Base-by-base conservation (phyloP, 768 basidiomycete genomes). In the Termitomyces eurrhizus region DNA sequence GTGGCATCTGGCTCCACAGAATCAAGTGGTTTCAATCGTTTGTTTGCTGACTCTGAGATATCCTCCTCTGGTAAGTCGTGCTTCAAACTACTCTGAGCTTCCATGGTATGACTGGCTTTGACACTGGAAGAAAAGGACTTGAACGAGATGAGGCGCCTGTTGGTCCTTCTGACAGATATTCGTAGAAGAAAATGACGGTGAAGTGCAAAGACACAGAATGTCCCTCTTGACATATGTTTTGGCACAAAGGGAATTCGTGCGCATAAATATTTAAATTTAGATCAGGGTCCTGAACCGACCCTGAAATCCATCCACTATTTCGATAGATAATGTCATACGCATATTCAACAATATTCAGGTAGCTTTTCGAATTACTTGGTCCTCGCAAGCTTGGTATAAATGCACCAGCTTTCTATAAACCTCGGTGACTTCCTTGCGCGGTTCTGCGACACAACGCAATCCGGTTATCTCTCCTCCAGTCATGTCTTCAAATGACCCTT, bases 401-500 rank as follows among this genome's bases (percentile, higher is more conserved):
- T 72, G 75, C 16, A 89, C 77, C 29, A 90, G 72, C 7, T 68
- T 72, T 26, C 82, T 80, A 66, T 89, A 90, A n/a, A 83, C 65
- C 57, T 73, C 69, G 11, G 73, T 73, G 35, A 77, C 70, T 56
- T 80, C 80, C 39, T 66, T 67, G 50, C 74, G 71, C 0, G 88
- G 87, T 67, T 79, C 79, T 32, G 88, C 87, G 45, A 89, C 88
- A 61, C 85, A 82, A 64, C 75, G 79, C 69, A 87, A 76, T 44
- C 80, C 78, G 55, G 76, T 78, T n/a, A 77, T 75, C 57, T 82
- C 77, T 3, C 76, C 79, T 41, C 74, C 74, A 14, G 72, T 80
- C 85, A 88, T 86, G 64, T 88, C 84, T 70, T 89, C 89, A 61
- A 88, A 87, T 14, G 81, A 77, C 18, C 83, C 82, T 12, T 70